Conservation (phyloP, 257 asterid genomes). For the Solanum etuberosum region DNA sequence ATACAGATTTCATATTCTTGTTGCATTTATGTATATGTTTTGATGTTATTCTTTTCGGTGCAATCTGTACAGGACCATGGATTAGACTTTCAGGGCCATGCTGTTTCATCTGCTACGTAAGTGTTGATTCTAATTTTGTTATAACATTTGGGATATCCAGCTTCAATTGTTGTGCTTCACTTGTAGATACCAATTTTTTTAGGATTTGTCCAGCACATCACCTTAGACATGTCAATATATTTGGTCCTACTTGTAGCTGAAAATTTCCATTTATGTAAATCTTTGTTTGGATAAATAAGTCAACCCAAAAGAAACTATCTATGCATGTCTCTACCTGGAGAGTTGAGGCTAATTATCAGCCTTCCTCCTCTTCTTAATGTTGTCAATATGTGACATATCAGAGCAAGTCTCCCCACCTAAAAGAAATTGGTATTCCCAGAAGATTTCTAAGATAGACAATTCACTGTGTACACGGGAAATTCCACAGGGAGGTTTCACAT, state of each 20-base stretch:
- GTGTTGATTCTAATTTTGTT: slow-evolving; percentile 3
- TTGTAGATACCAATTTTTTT: background rate
- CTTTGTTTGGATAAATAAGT: background rate
- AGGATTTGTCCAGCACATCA: background rate
- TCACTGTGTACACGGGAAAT: too few relatives aligned
- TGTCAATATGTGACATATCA: background rate
- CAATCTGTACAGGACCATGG: slow-evolving; percentile 18
- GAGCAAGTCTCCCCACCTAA: background rate
- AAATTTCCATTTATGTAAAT: background rate
- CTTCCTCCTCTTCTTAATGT: background rate
- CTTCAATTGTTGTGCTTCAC: background rate
- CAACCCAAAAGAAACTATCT: background rate
- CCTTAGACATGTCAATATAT: background rate
- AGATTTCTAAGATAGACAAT: background rate
- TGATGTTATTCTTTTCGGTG: background rate
- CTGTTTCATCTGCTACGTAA: slow-evolving; percentile 22
- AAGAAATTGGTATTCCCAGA: background rate
- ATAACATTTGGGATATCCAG: background rate
- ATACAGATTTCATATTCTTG: background rate
- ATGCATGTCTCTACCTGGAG: background rate
- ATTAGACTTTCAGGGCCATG: background rate
- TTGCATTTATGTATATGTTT: background rate
- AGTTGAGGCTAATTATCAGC: background rate
- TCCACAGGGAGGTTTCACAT: too few relatives aligned
- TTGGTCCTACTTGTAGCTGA: background rate